These are phyloP conservation scores for Dimargaris cristalligena DNA, from an alignment of 192 early-diverging fungal species.

Conservation along the genomic window DNA sequence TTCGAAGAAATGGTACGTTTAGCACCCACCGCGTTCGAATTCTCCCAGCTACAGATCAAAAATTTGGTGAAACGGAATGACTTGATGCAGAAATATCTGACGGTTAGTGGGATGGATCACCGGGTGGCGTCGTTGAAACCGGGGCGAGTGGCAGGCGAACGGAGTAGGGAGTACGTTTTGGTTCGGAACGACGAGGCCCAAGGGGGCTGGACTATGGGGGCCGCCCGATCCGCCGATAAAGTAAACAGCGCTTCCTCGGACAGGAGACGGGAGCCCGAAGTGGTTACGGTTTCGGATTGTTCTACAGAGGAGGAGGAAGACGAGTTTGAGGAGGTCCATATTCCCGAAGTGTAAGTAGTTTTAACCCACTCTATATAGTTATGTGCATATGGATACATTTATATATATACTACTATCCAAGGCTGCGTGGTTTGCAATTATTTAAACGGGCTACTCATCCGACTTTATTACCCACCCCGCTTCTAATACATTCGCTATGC, in stretches of 20 bases:
- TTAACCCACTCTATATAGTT: no score
- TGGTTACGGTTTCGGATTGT: slow-evolving; percentile 10
- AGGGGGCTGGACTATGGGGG: slow-evolving; percentile 50
- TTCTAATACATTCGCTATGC: no score
- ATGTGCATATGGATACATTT: no score
- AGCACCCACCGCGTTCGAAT: slow-evolving; percentile 64
- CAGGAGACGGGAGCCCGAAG: slow-evolving; percentile 9
- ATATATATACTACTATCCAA: no score
- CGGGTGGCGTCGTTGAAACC: slow-evolving; percentile 17
- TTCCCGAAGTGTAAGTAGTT: slow-evolving; percentile 4
- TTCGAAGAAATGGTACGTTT: slow-evolving; percentile 52
- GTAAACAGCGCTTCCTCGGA: slow-evolving; percentile 1
- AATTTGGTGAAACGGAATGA: slow-evolving; percentile 66
- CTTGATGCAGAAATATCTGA: slow-evolving; percentile 60
- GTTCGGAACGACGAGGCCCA: slow-evolving; percentile 60
- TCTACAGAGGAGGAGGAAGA: slow-evolving; percentile 28
- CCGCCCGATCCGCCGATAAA: slow-evolving; percentile 10
- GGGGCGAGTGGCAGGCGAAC: slow-evolving; percentile 61
- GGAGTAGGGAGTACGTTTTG: slow-evolving; percentile 65
- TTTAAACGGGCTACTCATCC: no score
- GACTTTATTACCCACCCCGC: no score
- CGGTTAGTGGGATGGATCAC: slow-evolving; percentile 25
- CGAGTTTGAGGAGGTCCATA: slow-evolving; percentile 35
- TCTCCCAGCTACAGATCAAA: slow-evolving; percentile 79
- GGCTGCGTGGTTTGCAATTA: no score